phyloP scores from a whole-genome alignment of 192 early-diverging fungal species.

The Backusella psychrophila region DNA sequence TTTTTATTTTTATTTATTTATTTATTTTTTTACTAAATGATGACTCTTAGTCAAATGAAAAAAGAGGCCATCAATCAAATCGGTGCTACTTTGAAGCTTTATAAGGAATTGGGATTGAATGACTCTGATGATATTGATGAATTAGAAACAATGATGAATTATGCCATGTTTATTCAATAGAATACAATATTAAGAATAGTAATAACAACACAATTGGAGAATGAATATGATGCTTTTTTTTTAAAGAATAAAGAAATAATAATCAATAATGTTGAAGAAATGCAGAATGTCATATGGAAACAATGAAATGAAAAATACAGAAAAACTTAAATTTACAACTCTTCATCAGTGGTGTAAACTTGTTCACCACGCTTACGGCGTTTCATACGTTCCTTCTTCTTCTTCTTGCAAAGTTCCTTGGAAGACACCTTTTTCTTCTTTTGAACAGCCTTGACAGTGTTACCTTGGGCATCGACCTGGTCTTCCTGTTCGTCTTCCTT shows the following conservation, averaged over 20 bases:
- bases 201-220: neutral
- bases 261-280: neutral
- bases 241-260: neutral
- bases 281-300: neutral
- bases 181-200: neutral
- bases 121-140: slow-evolving; percentile 13
- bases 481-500: slow-evolving; percentile 48
- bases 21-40: neutral
- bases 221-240: neutral
- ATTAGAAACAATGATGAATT: slow-evolving; percentile 15
- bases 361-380: slow-evolving; percentile 59
- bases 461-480: slow-evolving; percentile 69
- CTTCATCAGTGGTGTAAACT: slow-evolving; percentile 24
- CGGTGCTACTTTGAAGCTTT: slow-evolving; percentile 11
- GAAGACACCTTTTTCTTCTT: slow-evolving; percentile 59
- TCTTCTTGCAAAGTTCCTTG: slow-evolving; percentile 53
- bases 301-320: neutral
- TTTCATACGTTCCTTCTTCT: slow-evolving; percentile 58
- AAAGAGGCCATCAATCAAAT: slow-evolving; percentile 12
- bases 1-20: neutral
- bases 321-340: neutral
- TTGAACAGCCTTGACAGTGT: slow-evolving; percentile 66
- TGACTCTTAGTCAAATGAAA: neutral
- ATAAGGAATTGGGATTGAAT: slow-evolving; percentile 4
- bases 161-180: neutral